phyloP scores from a whole-genome alignment of 169 alveolate species.

The Plasmodium relictum region DNA sequence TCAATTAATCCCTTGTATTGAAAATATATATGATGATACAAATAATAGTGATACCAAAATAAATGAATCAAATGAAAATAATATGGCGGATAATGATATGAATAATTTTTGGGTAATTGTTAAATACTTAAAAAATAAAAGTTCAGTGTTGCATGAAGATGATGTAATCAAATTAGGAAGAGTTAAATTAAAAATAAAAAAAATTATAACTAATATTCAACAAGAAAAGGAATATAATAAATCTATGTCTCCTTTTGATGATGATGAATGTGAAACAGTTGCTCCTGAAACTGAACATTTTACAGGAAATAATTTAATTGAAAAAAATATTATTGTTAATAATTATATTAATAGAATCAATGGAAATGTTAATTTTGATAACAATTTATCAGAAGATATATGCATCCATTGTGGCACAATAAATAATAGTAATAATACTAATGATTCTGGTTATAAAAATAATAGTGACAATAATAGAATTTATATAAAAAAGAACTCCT shows the following conservation, averaged over 20 bases:
- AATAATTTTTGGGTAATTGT: conserved; percentile 82
- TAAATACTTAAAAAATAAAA: conserved; percentile 76
- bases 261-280: conserved; percentile 81
- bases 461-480: background rate
- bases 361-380: background rate
- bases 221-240: conserved; percentile 77
- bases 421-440: background rate
- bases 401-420: background rate
- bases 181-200: conserved; percentile 82
- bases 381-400: background rate
- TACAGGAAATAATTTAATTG: background rate
- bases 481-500: no score
- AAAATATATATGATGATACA: conserved; percentile 18
- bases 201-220: conserved; percentile 71
- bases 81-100: background rate
- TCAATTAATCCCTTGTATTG: conserved; percentile 60
- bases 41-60: conserved; percentile 4
- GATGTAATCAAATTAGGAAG: conserved; percentile 82
- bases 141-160: conserved; percentile 78
- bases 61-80: conserved; percentile 13
- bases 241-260: conserved; percentile 71
- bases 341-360: conserved; percentile 8
- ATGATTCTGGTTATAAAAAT: background rate
- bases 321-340: conserved; percentile 5
- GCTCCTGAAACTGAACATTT: conserved; percentile 76